phyloP scores from a whole-genome alignment of 2,329 filamentous ascomycete species.

The Salinomyces thailandicus region DNA sequence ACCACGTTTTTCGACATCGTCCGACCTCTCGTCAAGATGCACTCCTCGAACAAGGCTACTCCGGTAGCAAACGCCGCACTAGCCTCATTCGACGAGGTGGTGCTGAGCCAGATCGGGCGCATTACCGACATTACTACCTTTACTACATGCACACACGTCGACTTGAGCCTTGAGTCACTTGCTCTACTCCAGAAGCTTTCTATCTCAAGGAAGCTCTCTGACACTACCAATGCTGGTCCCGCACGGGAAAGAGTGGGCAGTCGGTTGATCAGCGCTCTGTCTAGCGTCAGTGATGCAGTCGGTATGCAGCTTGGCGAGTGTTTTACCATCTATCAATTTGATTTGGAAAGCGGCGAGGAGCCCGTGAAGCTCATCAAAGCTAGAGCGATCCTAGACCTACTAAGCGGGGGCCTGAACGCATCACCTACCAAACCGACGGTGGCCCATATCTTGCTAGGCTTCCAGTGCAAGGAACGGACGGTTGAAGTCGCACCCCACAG shows the following conservation, averaged over 20 bases:
- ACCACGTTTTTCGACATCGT: constrained; percentile 87
- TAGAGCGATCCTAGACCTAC: constrained; percentile 66
- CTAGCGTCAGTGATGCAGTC: constrained; percentile 43
- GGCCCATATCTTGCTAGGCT: constrained; percentile 82
- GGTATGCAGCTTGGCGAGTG: constrained; percentile 78
- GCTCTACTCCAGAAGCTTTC: constrained; percentile 78
- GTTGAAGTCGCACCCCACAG: constrained; percentile 59
- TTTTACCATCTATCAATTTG: constrained; percentile 71
- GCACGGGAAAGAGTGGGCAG: constrained; percentile 28
- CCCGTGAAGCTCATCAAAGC: constrained; percentile 72
- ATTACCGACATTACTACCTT: constrained; percentile 78
- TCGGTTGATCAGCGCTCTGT: constrained; percentile 20
- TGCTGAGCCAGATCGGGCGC: constrained; percentile 68
- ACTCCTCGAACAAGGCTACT: constrained; percentile 48
- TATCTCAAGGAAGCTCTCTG: constrained; percentile 68
- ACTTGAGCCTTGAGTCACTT: constrained; percentile 69
- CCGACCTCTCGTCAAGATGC: constrained; percentile 61
- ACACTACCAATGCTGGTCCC: constrained; percentile 53
- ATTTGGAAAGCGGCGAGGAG: constrained; percentile 59
- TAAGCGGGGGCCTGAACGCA: constrained; percentile 67
- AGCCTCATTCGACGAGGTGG: constrained; percentile 82
- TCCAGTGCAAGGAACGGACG: constrained; percentile 61
- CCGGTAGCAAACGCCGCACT: constrained; percentile 65
- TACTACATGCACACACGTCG: constrained; percentile 71
- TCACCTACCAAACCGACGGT: constrained; percentile 71